These are phyloP conservation scores for Escallonia herrerae DNA, from an alignment of 129 eudicot species.

Conservation along the genomic window DNA sequence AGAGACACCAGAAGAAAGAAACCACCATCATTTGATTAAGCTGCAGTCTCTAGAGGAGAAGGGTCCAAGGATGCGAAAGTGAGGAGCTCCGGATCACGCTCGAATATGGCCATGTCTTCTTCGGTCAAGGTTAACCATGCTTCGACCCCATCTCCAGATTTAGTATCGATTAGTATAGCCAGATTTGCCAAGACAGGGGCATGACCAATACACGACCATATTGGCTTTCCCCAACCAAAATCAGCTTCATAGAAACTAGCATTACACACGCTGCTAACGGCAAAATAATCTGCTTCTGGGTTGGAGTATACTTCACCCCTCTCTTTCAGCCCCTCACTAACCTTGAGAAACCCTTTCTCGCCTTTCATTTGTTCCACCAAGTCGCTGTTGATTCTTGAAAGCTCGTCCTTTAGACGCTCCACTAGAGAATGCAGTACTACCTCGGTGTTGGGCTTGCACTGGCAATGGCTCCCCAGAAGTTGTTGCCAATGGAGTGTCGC, in stretches of 20 bases:
- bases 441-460: no score
- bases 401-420: no score
- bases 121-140: constrained; percentile 23
- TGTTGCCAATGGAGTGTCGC: no score
- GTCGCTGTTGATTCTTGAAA: no score
- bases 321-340: constrained; percentile 1
- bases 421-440: no score
- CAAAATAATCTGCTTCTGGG: no score
- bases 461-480: no score
- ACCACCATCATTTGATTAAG: no score
- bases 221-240: constrained; percentile 17
- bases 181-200: background rate
- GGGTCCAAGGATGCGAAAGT: constrained; percentile 21
- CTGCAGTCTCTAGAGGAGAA: constrained; percentile 7
- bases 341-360: no score
- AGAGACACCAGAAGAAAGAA: no score
- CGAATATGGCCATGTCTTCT: constrained; percentile 17
- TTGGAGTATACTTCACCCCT: background rate
- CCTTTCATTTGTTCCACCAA: no score
- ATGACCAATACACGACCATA: constrained; percentile 10
- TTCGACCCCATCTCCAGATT: constrained; percentile 21
- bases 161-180: constrained; percentile 11
- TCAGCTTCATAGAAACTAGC: constrained; percentile 5
- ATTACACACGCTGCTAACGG: background rate
- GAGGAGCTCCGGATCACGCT: constrained; percentile 10